Evolutionary conservation across 306 rosid species (phyloP).

Genomic region (Vicia sativa): DNA sequence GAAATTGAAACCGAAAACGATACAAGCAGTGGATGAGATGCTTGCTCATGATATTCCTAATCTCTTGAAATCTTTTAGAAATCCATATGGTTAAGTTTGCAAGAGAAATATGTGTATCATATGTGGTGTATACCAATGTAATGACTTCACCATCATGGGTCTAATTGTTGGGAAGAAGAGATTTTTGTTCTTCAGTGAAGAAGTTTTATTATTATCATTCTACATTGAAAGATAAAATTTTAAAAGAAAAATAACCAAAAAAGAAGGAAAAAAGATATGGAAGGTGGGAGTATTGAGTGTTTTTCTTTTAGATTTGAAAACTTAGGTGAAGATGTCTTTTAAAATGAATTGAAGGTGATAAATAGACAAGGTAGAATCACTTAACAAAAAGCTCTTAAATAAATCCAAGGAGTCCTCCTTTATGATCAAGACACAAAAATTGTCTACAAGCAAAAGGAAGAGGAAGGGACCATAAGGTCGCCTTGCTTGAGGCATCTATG

Average conservation of each 20-base stretch:
- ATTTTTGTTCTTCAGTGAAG: slow-evolving; percentile 1
- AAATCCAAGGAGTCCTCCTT: too few species aligned
- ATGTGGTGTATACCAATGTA: neutral
- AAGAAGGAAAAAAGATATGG: too few species aligned
- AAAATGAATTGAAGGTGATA: too few species aligned
- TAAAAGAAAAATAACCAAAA: neutral
- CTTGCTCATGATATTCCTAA: slow-evolving; percentile 88
- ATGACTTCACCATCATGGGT: slow-evolving; percentile 23
- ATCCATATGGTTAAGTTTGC: slow-evolving; percentile 66
- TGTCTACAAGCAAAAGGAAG: too few species aligned
- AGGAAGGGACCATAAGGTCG: too few species aligned
- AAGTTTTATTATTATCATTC: neutral
- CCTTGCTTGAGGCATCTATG: too few species aligned
- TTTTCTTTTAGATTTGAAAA: too few species aligned
- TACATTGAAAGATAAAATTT: neutral
- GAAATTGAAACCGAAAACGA: slow-evolving; percentile 75
- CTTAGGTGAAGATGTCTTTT: too few species aligned
- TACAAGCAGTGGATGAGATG: slow-evolving; percentile 90
- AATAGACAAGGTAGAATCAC: too few species aligned
- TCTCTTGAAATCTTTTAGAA: slow-evolving; percentile 74
- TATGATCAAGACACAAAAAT: too few species aligned
- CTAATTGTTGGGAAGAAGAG: slow-evolving; percentile 15
- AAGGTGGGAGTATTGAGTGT: too few species aligned
- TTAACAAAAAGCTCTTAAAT: too few species aligned
- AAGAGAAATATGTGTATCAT: neutral